Percentiles rank a stretch among this genome's conserved stretches.
These are phyloP conservation scores for Eremomyces bilateralis DNA, from an alignment of 495 filamentous ascomycete genomes.

Conservation along the genomic window DNA sequence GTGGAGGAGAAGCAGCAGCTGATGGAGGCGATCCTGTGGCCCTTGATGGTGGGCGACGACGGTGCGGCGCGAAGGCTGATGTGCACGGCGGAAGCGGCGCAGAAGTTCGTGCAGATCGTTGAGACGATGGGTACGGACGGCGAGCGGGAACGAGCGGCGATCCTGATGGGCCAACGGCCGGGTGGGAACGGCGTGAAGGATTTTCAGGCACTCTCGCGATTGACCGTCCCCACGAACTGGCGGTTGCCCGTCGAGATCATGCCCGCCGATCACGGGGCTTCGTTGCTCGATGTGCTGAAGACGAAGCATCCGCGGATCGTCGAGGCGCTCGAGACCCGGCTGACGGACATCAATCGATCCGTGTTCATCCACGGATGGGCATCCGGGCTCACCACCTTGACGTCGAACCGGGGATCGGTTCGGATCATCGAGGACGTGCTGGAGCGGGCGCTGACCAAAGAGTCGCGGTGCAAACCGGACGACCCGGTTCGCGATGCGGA, in stretches of 20 bases:
- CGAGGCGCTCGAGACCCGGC: conserved; percentile 10
- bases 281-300: conserved; percentile 1
- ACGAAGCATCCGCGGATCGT: conserved; percentile 8
- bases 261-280: conserved; percentile 9
- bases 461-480: too few species aligned
- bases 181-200: conserved; percentile 16
- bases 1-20: conserved; percentile 37
- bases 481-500: too few species aligned
- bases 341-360: conserved; percentile 40
- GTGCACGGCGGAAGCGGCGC: conserved; percentile 39
- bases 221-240: conserved; percentile 26
- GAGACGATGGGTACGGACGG: conserved; percentile 39
- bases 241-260: conserved; percentile 30
- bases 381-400: conserved; percentile 35
- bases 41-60: conserved; percentile 30
- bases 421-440: too few species aligned
- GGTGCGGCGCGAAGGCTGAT: conserved; percentile 26
- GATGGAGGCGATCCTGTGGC: conserved; percentile 39
- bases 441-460: too few species aligned
- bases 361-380: conserved; percentile 53
- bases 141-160: conserved; percentile 31
- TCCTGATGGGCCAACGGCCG: conserved; percentile 24
- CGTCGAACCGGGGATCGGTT: conserved; percentile 41
- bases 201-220: conserved; percentile 28
- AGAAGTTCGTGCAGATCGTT: conserved; percentile 44